phyloP scores from a whole-genome alignment of 495 filamentous ascomycete genomes.

The Achaetomiella virescens region DNA sequence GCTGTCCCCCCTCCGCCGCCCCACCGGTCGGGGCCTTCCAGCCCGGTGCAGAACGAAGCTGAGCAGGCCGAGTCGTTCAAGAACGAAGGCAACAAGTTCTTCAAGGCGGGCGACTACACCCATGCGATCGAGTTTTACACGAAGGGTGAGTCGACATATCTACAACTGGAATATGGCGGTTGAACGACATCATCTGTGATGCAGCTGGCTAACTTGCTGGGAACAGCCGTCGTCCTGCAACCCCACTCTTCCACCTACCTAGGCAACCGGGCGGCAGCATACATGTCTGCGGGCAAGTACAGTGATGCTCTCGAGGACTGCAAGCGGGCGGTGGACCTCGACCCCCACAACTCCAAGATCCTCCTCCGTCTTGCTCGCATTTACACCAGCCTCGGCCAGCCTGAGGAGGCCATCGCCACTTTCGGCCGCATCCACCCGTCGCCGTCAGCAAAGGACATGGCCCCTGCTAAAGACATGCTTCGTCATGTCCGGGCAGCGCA shows the following conservation, averaged over 20 bases:
- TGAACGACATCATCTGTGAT: neutral
- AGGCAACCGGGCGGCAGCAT: constrained; percentile 90
- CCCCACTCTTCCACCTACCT: constrained; percentile 80
- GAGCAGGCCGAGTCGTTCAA: constrained; percentile 86
- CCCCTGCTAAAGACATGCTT: constrained; percentile 73
- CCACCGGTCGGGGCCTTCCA: constrained; percentile 59
- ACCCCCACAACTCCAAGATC: constrained; percentile 78
- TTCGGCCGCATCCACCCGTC: constrained; percentile 65
- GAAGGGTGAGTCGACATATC: constrained; percentile 56
- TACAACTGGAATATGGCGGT: neutral
- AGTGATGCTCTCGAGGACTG: constrained; percentile 78
- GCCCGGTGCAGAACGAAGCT: constrained; percentile 47
- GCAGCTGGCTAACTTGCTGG: constrained; percentile 13
- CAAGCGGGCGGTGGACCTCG: constrained; percentile 68
- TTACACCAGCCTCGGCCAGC: constrained; percentile 76
- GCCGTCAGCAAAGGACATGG: constrained; percentile 74
- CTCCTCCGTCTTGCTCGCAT: constrained; percentile 83
- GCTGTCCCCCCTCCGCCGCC: constrained; percentile 72
- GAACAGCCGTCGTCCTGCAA: constrained; percentile 75
- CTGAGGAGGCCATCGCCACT: constrained; percentile 78
- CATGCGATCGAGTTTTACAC: constrained; percentile 88
- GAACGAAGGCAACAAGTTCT: constrained; percentile 88
- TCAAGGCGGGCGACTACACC: constrained; percentile 82
- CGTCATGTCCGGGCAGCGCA: constrained; percentile 76
- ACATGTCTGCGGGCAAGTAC: constrained; percentile 76